Conservation (phyloP, 2,329 filamentous ascomycete species). For the Xylaria sp. region DNA sequence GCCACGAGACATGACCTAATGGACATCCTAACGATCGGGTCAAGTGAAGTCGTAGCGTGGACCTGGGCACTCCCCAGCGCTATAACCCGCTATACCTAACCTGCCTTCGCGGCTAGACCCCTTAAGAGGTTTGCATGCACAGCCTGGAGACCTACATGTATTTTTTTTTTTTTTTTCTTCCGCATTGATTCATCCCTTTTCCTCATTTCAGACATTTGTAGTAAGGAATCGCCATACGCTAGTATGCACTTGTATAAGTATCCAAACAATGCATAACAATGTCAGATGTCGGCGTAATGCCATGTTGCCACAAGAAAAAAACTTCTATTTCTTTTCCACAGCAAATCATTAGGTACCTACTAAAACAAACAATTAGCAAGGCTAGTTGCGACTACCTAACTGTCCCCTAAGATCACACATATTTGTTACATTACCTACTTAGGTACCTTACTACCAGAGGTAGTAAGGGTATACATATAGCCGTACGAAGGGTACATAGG, state of each 20-base stretch:
- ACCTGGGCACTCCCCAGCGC: background rate
- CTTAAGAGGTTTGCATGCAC: constrained; percentile 9
- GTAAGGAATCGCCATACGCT: constrained; percentile 2
- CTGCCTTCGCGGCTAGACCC: background rate
- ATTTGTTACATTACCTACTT: too few species aligned
- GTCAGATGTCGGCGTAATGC: constrained; percentile 6
- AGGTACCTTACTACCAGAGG: too few species aligned
- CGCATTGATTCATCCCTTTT: constrained; percentile 33
- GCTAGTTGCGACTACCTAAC: background rate
- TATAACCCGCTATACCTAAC: background rate
- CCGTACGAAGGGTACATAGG: constrained; percentile 5
- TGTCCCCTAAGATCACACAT: constrained; percentile 9
- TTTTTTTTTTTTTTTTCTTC: background rate
- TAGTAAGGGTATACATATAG: background rate
- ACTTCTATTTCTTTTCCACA: background rate
- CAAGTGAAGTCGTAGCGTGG: background rate
- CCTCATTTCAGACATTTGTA: constrained; percentile 30
- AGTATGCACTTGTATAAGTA: background rate
- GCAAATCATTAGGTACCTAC: background rate
- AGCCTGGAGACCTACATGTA: constrained; percentile 8
- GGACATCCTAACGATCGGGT: background rate
- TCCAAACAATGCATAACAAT: constrained; percentile 19
- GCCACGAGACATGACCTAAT: constrained; percentile 2
- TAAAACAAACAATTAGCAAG: background rate
- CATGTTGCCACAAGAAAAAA: background rate